Base-by-base conservation (phyloP, 331 rosid genomes). In the Quercus tomentella region DNA sequence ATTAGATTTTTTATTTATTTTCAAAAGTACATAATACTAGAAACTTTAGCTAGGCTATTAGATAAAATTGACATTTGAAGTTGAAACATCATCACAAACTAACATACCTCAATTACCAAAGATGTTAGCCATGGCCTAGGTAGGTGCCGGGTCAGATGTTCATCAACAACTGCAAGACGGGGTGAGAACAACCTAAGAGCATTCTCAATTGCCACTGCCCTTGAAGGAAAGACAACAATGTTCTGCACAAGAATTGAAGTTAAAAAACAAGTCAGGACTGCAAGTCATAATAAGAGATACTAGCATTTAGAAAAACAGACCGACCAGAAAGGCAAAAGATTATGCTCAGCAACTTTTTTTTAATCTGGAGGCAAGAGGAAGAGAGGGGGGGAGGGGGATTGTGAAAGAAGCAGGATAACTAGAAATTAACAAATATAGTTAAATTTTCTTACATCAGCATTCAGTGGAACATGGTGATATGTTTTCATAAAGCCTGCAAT, bases 401-500 rank as follows among this genome's bases (percentile, higher is more conserved):
- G 41, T 15, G 17, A 52, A 78, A 9, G 23, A 33, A 54, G 31
- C 65, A 83, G 62, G 41, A 82, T 52, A 78, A 55, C 60, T 58
- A 67, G 35, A 78, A 66, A 70, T 55, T 56, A 80, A 78, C 35
- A 43, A 22, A 55, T 12, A 74, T 23, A 9, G 9, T 30, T 31
- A 57, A 49, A 78, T 73, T 56, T 80, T 84, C 97, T 91, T 95
- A 95, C 99, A 69, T 81, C 81, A 23, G 93, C 81, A 70, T 70
- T 85, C 72, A 95, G 90, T 45, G 97, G 97, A 83, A 95, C 73
- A 61, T 94, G 96, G 82, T 95, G 99, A 89, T 95, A 95, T 22
- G 97, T 93, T 88, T 93, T 95, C 89, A 95, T 79, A 78, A 95
- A 95, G 22, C 92, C 92, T 70, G 97, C 97, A 88, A 95, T 90